Evolutionary conservation across 139 green algal species (phyloP), one percentile per base, ranked within the genome.

Genomic region (Closterium sp.): DNA sequence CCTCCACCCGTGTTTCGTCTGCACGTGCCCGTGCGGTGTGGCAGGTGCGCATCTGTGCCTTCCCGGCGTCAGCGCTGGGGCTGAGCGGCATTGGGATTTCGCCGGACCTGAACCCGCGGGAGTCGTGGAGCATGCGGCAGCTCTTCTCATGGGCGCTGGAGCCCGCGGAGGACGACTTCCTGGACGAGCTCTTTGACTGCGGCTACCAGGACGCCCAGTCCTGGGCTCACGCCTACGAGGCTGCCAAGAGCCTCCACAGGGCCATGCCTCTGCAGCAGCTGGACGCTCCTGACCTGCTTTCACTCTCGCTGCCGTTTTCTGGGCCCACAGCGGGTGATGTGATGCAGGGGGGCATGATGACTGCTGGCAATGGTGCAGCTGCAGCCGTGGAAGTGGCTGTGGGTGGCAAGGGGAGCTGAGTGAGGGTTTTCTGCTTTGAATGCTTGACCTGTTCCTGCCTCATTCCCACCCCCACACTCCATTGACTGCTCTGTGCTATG

Each of bases 111-210:
- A 92, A 92, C 91, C 91, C 91, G 9, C 22, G 90, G 17, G 90
- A 92, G 27, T n/a, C 22, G 32, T 70, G 29, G 34, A 90, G 29
- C 29, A 90, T 93, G 90, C 21, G 85, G 21, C 96, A 97, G 85
- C 85, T 89, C 31, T 96, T 96, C 10, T 31, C 92, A 29, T 73
- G 85, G 31, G 95, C 93, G 4, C 28, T 94, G 91, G 86, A 96
- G 50, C 91, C 91, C 31, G 95, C 95, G 1, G 94, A 96, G 29
- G 96, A 97, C 92, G 95, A 95, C 1, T 92, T 97, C 50, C 42
- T 97, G 84, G 86, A 96, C 70, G 45, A 96, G 84, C 73, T 94
- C 27, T 93, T 87, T 92, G 91, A 94, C 27, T 24, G 90, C 4
- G 91, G 91, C 21, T 94, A 94, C 87, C 30, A 79, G 24, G 91